Evolutionary conservation across 345 rosid species (phyloP), one percentile per base, ranked within the genome.

Genomic region (Sisymbrium irio): DNA sequence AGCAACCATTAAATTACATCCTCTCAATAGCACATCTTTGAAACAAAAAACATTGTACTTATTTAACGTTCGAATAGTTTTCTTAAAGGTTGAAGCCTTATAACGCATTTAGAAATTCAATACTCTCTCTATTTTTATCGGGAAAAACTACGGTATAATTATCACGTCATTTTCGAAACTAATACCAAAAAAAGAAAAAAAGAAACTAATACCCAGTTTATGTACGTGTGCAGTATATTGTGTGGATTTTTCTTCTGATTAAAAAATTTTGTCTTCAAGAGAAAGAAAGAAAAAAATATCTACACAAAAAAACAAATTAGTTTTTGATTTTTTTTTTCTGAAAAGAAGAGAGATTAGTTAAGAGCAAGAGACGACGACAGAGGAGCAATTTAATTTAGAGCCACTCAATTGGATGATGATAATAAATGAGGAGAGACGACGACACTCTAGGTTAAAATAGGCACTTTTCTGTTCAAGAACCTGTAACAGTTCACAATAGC

Each of bases 391-490:
- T 28, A 74, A 65, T 13, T 57, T 4, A 57, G 61, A 66, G 60
- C 66, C 78, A 66, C 60, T 37, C 65, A 44, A 18, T 18, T 74
- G 28, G 67, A 55, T 66, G 67, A 67, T 74, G 32, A 49, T 74
- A 58, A 58, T 66, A 47, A 74, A 74, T 66, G 45, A 30, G 36
- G 27, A 45, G 53, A 74, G 67, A 66, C 67, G 67, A 65, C 72
- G 72, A 66, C 45, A 74, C 67, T 58, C 60, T 27, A n/a, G n/a
- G n/a, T n/a, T n/a, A n/a, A n/a, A n/a, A n/a, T n/a, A n/a, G n/a
- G n/a, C n/a, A n/a, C n/a, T n/a, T n/a, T n/a, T n/a, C n/a, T n/a
- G n/a, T n/a, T n/a, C n/a, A n/a, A n/a, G 30, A 28, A 28, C 30
- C 30, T 28, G 30, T 3, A 28, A 28, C 28, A 1, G 2, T 27